Conservation (phyloP, 192 early-diverging fungal genomes). For the Chytriomyces hyalinus region DNA sequence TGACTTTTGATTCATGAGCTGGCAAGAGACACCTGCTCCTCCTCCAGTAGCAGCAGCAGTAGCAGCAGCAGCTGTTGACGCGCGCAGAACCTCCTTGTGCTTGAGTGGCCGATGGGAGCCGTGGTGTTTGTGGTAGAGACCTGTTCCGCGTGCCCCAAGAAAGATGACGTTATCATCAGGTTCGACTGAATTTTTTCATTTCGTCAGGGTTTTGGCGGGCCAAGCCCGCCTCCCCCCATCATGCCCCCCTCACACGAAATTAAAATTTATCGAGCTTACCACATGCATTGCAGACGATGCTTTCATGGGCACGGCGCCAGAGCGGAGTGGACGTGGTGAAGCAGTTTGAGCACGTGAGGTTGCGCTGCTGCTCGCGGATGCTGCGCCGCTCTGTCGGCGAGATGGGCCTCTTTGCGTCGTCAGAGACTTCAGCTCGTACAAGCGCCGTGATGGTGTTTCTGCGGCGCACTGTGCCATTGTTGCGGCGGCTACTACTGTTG, state of each 20-base stretch:
- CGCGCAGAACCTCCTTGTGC: background rate
- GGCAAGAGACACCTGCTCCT: background rate
- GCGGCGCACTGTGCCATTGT: background rate
- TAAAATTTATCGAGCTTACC: slow-evolving; percentile 51
- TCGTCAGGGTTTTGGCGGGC: too few relatives aligned
- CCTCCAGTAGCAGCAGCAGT: too few relatives aligned
- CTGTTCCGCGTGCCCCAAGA: background rate
- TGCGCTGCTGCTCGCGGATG: slow-evolving; percentile 47
- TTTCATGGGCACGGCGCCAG: slow-evolving; percentile 80
- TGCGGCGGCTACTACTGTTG: background rate
- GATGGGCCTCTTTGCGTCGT: background rate
- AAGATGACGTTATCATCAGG: background rate
- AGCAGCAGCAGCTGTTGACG: background rate
- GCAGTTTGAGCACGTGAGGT: slow-evolving; percentile 70
- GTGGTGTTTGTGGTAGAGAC: background rate
- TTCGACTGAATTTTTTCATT: background rate
- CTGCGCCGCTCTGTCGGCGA: slow-evolving; percentile 40
- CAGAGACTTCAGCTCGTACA: background rate
- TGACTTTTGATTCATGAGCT: too few relatives aligned
- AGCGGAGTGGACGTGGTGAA: slow-evolving; percentile 73
- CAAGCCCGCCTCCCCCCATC: too few relatives aligned
- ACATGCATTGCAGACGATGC: slow-evolving; percentile 87
- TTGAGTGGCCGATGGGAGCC: background rate
- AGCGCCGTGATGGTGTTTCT: background rate
- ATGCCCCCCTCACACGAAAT: too few relatives aligned